Evolutionary conservation across 164 flowering plant species (phyloP), one percentile per base, ranked within the genome.

Genomic region (Houttuynia cordata): DNA sequence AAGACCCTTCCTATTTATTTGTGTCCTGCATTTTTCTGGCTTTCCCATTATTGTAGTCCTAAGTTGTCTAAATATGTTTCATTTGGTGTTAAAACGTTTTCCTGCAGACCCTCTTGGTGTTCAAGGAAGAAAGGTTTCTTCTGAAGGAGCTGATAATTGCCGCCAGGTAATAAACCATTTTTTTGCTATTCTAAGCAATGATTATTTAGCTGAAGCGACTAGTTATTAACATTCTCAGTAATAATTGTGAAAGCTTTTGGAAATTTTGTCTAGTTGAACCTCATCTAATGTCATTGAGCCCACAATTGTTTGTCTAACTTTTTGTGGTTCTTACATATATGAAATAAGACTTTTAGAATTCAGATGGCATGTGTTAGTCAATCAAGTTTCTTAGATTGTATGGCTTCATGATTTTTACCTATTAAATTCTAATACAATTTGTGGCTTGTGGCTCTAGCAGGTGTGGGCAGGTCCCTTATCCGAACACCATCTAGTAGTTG

Each of bases 391-490:
- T 10, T n/a, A 4, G 23, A 59, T 45, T 10, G 8, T 13, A n/a
- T 34, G 22, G 45, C 22, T 57, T 57, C 34, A 19, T 53, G 1
- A 18, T 53, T 8, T 17, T 12, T 17, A 45, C 7, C 13, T 12
- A 53, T 20, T 53, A 23, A 4, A 24, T 56, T 30, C 18, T 25
- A 6, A 23, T 23, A 56, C 18, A 58, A 19, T 18, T n/a, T 45
- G 17, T 24, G 23, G 14, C 23, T 21, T 47, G 51, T 62, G 40
- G 5, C 22, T 24, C 6, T 23, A 42, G 6, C 81, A 89, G 98
- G 86, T 89, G 13, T 92, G 98, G 98, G 93, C 91, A 24, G 96
- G 98, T 57, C 98, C 98, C 55, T 70, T 89, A 39, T 80, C 95
- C n/a, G 82, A 81, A 63, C 37, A 82, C 6, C 83, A 88, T 18